Percentiles rank a stretch among this genome's conserved stretches.
Conservation (phyloP, 768 basidiomycete genomes). For the Boletus sp. region DNA sequence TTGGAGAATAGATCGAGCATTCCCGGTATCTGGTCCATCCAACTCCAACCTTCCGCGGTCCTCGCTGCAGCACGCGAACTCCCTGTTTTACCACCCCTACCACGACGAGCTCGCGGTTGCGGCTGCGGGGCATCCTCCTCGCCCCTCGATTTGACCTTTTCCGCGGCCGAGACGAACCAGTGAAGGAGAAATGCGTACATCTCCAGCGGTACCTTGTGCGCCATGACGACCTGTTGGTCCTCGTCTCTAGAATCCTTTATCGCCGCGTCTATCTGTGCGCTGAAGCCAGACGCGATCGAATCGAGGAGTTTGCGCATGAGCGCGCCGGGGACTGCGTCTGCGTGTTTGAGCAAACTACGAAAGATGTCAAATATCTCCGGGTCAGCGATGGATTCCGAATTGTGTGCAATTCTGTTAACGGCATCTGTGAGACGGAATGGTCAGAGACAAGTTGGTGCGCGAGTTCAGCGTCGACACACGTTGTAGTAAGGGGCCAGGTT, state of each 20-base stretch:
- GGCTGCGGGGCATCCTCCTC: slow-evolving; percentile 46
- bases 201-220: slow-evolving; percentile 77
- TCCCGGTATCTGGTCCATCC: slow-evolving; percentile 71
- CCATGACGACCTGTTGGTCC: slow-evolving; percentile 53
- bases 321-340: slow-evolving; percentile 55
- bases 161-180: slow-evolving; percentile 84
- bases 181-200: slow-evolving; percentile 89
- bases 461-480: slow-evolving; percentile 35
- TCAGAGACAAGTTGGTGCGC: slow-evolving; percentile 3
- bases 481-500: slow-evolving; percentile 55
- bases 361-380: slow-evolving; percentile 76
- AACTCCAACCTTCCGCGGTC: slow-evolving; percentile 58
- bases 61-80: slow-evolving; percentile 38
- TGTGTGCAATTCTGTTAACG: slow-evolving; percentile 75
- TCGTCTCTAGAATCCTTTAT: slow-evolving; percentile 66
- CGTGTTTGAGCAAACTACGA: slow-evolving; percentile 75
- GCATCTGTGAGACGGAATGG: slow-evolving; percentile 47
- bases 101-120: slow-evolving; percentile 49
- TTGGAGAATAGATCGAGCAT: slow-evolving; percentile 70
- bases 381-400: slow-evolving; percentile 68
- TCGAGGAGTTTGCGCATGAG: slow-evolving; percentile 87
- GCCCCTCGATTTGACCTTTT: slow-evolving; percentile 61
- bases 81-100: slow-evolving; percentile 56
- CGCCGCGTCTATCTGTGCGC: slow-evolving; percentile 69
- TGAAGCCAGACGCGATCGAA: slow-evolving; percentile 74